Evolutionary conservation across 2,329 filamentous ascomycete genomes (phyloP).

Genomic region (Dichotomopilus funicola): DNA sequence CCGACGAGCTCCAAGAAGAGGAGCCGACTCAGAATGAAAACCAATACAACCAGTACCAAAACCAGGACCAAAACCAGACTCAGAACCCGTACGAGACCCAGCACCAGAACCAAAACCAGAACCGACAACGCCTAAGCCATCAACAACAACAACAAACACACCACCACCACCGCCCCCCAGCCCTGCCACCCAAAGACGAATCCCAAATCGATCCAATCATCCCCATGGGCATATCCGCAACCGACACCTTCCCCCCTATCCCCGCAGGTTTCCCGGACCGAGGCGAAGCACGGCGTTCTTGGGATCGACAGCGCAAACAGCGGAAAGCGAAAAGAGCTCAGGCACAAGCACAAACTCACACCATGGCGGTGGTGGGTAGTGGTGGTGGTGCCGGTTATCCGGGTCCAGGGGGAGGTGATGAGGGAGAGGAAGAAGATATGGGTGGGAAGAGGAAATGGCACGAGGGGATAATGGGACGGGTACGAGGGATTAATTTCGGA

Average conservation of each 20-base stretch:
- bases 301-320: constrained; percentile 19
- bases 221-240: not conserved
- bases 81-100: too few species aligned
- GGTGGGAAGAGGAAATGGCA: too few species aligned
- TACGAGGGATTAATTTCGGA: too few species aligned
- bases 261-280: constrained; percentile 4
- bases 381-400: not conserved
- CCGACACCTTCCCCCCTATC: constrained; percentile 16
- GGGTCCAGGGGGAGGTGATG: not conserved
- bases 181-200: constrained; percentile 15
- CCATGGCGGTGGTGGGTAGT: not conserved
- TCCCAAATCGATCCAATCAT: constrained; percentile 6
- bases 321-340: constrained; percentile 4
- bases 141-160: too few species aligned
- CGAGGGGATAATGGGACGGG: too few species aligned
- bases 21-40: not conserved
- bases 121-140: too few species aligned
- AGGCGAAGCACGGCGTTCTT: constrained; percentile 11
- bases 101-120: too few species aligned
- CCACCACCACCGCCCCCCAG: not conserved
- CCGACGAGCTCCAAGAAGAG: not conserved
- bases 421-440: not conserved
- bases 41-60: not conserved
- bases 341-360: not conserved
- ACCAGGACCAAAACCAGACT: too few species aligned